These are phyloP conservation scores for Zygotorulaspora florentina DNA, from an alignment of 805 yeast species.

Conservation along the genomic window DNA sequence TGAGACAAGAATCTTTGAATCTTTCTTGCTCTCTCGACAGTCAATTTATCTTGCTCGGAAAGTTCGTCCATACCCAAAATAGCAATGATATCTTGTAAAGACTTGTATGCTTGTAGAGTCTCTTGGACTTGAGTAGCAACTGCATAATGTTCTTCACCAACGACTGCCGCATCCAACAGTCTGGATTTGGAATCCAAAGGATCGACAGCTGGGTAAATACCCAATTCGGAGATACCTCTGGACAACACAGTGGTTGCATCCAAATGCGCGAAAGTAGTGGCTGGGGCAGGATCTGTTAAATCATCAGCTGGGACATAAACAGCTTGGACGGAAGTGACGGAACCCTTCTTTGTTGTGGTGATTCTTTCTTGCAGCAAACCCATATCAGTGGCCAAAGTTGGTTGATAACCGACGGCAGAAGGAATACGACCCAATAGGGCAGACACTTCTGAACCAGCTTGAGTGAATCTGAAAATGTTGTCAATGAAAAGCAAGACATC, in stretches of 20 bases:
- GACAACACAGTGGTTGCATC: slow-evolving; percentile 99
- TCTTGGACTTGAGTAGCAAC: slow-evolving; percentile 94
- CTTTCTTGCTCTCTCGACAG: slow-evolving; percentile 99
- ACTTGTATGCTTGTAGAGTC: slow-evolving; percentile 99
- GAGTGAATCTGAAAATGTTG: slow-evolving; percentile 99
- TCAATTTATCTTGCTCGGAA: slow-evolving; percentile 96
- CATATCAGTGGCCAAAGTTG: slow-evolving; percentile 99
- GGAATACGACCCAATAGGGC: slow-evolving; percentile 99
- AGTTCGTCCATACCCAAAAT: slow-evolving; percentile 99
- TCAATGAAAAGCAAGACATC: slow-evolving; percentile 99
- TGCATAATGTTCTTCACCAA: slow-evolving; percentile 98
- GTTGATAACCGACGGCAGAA: slow-evolving; percentile 99
- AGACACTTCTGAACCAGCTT: slow-evolving; percentile 99
- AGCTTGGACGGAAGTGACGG: slow-evolving; percentile 99
- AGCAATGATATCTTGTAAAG: slow-evolving; percentile 99
- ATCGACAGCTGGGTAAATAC: slow-evolving; percentile 99
- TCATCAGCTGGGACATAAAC: slow-evolving; percentile 99
- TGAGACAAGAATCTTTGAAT: slow-evolving; percentile 99
- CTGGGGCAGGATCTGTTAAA: slow-evolving; percentile 99
- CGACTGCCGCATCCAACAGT: slow-evolving; percentile 94
- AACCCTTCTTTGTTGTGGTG: slow-evolving; percentile 99
- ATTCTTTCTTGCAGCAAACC: slow-evolving; percentile 99
- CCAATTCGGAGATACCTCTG: slow-evolving; percentile 98
- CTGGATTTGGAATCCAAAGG: slow-evolving; percentile 99
- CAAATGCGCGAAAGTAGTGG: slow-evolving; percentile 99